Base-by-base conservation (phyloP, 495 filamentous ascomycete genomes). In the Cercophora newfieldiana region DNA sequence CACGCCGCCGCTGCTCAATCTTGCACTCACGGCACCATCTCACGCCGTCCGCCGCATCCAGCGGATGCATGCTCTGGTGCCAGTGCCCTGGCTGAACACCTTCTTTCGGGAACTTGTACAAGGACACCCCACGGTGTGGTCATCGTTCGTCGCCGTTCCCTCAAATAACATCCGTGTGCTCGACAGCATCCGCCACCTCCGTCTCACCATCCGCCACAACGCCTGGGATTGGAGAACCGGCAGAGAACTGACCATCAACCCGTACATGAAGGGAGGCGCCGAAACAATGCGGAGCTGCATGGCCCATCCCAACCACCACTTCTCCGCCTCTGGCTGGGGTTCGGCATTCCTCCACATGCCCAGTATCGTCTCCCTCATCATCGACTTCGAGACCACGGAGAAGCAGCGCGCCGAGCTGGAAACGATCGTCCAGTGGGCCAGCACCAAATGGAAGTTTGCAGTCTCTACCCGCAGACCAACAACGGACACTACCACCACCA, bases 161-260 rank as follows among this genome's bases (percentile, higher is more conserved):
- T n/a, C n/a, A n/a, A n/a, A n/a, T n/a, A n/a, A n/a, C n/a, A n/a
- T n/a, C 47, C 60, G 60, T 48, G 53, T 53, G 47, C 30, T 63
- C n/a, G 26, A 22, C 28, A 16, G 18, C 48, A 50, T 63, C 48
- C 8, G 8, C 6, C n/a, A 24, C 25, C 49, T 63, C 48, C 60
- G 60, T 48, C n/a, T 63, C 19, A 53, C 60, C 47, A 26, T 63
- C 60, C 18, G 58, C 58, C n/a, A 22, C n/a, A 33, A 21, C 21
- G n/a, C 12, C 19, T 33, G 31, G 31, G 26, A 14, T 6, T 44
- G 5, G 30, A 33, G 30, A 12, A 33, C 4, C 30, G 30, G 30
- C 30, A 12, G 37, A 16, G 37, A 44, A 6, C n/a, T n/a, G 4
- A 44, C 37, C 37, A 30, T 57, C 55, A 28, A 57, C 55, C 55